A percentile compares a stretch with the other conserved stretches of the same genome.
These are phyloP conservation scores for Sphaerulina vaccinii DNA, from an alignment of 2,329 filamentous ascomycete species.

Conservation along the genomic window DNA sequence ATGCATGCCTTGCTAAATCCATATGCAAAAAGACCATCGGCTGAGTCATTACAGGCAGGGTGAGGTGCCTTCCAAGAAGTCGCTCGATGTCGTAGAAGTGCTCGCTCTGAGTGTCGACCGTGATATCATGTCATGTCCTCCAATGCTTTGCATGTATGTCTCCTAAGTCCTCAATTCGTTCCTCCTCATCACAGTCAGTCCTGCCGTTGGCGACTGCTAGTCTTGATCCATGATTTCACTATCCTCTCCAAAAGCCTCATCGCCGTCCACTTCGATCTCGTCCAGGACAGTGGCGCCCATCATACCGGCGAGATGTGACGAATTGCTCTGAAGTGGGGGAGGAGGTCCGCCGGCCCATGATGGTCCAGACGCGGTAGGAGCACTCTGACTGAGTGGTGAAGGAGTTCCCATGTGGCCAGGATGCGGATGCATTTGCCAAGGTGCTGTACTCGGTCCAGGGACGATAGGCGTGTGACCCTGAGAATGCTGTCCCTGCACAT, in stretches of 20 bases:
- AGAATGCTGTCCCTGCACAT: slow-evolving; percentile 29
- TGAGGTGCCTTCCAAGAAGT: no score
- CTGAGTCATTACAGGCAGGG: no score
- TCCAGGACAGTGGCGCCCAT: slow-evolving; percentile 41
- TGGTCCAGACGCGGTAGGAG: slow-evolving; percentile 30
- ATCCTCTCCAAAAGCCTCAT: slow-evolving; percentile 47
- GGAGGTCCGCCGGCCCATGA: slow-evolving; percentile 21
- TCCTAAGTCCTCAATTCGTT: no score
- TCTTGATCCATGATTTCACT: slow-evolving; percentile 45
- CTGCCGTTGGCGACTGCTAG: slow-evolving; percentile 12
- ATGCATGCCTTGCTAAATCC: no score
- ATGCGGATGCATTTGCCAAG: slow-evolving; percentile 11
- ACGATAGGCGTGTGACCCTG: slow-evolving; percentile 31
- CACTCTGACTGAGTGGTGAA: slow-evolving; percentile 32
- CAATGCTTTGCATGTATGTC: no score
- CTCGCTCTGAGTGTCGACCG: no score
- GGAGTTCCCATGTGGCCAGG: slow-evolving; percentile 7
- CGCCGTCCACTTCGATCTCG: slow-evolving; percentile 37
- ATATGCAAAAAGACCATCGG: no score
- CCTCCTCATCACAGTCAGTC: no score
- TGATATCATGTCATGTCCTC: no score
- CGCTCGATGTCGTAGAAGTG: no score
- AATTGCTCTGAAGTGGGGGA: slow-evolving; percentile 16
- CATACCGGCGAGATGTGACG: slow-evolving; percentile 40
- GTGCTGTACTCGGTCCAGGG: slow-evolving; percentile 20